Evolutionary conservation across 331 rosid species (phyloP), one percentile per base, ranked within the genome.

Genomic region (Arachis monticola): DNA sequence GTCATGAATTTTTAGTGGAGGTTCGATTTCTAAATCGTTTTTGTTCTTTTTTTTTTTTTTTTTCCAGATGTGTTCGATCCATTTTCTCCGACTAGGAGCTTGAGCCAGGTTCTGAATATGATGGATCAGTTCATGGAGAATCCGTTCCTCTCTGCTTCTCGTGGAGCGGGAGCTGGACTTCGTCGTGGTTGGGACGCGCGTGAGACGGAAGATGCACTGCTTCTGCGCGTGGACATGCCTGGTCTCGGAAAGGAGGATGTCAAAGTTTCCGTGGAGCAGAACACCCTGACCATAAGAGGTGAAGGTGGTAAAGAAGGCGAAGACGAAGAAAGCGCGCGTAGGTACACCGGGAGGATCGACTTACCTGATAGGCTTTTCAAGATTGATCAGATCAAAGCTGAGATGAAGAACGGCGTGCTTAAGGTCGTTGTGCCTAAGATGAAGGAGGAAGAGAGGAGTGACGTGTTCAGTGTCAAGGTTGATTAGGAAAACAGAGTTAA

Each of bases 331-430:
- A 51, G 80, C 0, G 51, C 12, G 2, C 85, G 86, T 50, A 82
- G 89, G 60, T 88, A 80, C 64, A 57, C 88, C 0, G 91, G 90
- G 75, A 61, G 98, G 57, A 67, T 93, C 10, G 98, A 90, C 38
- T 55, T 90, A 67, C 93, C 92, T 0, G 85, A 83, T 0, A 81
- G 77, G 42, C 73, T 90, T 2, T 90, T 87, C 69, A 78, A 86
- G 84, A 32, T 86, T 0, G 88, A 87, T 27, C 74, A 85, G 1
- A 87, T 93, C 66, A 90, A 75, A 69, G 98, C 97, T 9, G 96
- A 90, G 83, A 93, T 92, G 91, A 90, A 90, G 63, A 88, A 93
- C 27, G 98, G 98, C 6, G 93, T 88, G 65, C 85, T 91, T 5
- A 91, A 84, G 70, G 84, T 93, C 14, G 32, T 27, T 46, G 87